These are phyloP conservation scores for Delonix regia DNA, from an alignment of 306 rosid genomes.

Conservation along the genomic window DNA sequence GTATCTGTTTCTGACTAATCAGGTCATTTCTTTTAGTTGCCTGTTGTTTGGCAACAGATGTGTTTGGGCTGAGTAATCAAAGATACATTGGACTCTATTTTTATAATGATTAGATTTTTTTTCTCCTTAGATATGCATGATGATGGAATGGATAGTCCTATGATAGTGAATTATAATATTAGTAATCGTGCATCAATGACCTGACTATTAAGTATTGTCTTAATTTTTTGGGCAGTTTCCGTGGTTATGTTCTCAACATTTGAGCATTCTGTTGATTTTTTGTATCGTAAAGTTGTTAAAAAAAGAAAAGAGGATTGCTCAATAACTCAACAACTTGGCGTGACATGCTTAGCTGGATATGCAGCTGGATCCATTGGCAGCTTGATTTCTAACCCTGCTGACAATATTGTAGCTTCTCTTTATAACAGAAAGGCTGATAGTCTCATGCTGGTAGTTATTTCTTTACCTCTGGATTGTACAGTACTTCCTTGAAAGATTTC, in stretches of 20 bases:
- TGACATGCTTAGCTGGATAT: slow-evolving; percentile 68
- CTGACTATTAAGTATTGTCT: slow-evolving; percentile 33
- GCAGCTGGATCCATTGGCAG: slow-evolving; percentile 71
- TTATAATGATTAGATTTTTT: slow-evolving; percentile 7
- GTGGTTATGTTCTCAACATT: slow-evolving; percentile 69
- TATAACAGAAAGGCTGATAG: slow-evolving; percentile 62
- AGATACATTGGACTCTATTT: slow-evolving; percentile 8
- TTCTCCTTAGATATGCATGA: slow-evolving; percentile 18
- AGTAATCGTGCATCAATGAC: slow-evolving; percentile 25
- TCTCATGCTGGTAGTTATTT: slow-evolving; percentile 51
- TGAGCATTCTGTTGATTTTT: slow-evolving; percentile 61
- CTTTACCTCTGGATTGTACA: slow-evolving; percentile 13
- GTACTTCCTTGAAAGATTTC: slow-evolving; percentile 14
- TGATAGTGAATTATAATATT: slow-evolving; percentile 30
- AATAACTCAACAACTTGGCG: slow-evolving; percentile 59
- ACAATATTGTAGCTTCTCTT: slow-evolving; percentile 62
- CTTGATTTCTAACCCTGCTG: slow-evolving; percentile 63
- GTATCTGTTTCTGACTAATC: slow-evolving; percentile 7
- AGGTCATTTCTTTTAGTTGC: slow-evolving; percentile 8
- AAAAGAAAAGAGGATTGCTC: slow-evolving; percentile 63
- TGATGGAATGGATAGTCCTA: slow-evolving; percentile 20
- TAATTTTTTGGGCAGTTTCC: slow-evolving; percentile 49
- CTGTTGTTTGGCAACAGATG: not conserved
- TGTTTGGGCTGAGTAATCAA: slow-evolving; percentile 4
- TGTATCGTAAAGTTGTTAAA: slow-evolving; percentile 49